Percentiles rank a stretch among this genome's conserved stretches.
These are phyloP conservation scores for Coniochaeta sp. DNA, from an alignment of 2,329 filamentous ascomycete genomes.

Conservation along the genomic window DNA sequence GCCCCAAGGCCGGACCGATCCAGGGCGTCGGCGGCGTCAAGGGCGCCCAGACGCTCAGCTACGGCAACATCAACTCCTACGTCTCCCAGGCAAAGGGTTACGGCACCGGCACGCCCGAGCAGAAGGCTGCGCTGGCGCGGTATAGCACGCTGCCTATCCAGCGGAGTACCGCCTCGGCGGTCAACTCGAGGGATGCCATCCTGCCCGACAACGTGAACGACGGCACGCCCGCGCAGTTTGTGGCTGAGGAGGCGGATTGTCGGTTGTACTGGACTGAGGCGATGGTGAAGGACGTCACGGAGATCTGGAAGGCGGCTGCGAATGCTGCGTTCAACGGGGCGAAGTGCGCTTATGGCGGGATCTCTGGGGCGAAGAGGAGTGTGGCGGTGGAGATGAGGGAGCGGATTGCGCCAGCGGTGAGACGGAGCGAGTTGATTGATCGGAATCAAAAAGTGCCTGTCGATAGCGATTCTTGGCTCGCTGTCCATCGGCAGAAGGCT, in stretches of 20 bases:
- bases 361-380: constrained; percentile 10
- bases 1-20: constrained; percentile 36
- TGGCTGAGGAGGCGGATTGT: constrained; percentile 39
- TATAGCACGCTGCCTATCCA: constrained; percentile 23
- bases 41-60: constrained; percentile 33
- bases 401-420: not conserved
- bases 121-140: constrained; percentile 19
- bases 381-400: not conserved
- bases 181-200: constrained; percentile 33
- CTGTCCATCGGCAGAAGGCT: constrained; percentile 5
- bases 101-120: constrained; percentile 15
- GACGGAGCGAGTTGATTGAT: not conserved
- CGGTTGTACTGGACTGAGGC: constrained; percentile 41
- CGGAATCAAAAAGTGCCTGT: not conserved
- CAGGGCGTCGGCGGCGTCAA: constrained; percentile 48
- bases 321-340: constrained; percentile 31
- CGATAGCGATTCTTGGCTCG: constrained; percentile 1
- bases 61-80: constrained; percentile 18
- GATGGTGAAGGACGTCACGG: constrained; percentile 38
- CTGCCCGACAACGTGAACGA: constrained; percentile 26
- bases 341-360: constrained; percentile 28
- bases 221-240: constrained; percentile 37
- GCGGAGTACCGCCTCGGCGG: constrained; percentile 21
- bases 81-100: constrained; percentile 13
- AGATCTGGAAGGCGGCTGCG: constrained; percentile 37